These are phyloP conservation scores for Kwoniella heveanensis DNA, from an alignment of 768 basidiomycete species.

Conservation along the genomic window DNA sequence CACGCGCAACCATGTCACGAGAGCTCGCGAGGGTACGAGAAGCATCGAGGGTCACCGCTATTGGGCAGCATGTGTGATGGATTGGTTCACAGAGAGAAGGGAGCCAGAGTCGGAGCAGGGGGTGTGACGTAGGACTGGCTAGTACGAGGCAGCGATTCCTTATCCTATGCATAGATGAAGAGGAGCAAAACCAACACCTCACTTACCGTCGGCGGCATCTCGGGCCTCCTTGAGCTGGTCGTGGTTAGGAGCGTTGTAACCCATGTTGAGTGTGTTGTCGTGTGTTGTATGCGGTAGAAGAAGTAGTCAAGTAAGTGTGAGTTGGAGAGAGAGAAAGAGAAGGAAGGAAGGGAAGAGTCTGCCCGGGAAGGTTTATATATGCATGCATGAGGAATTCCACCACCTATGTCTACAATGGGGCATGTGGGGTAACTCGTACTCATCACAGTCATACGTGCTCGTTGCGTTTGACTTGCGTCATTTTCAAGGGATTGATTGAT, in stretches of 20 bases:
- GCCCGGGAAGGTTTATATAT: not conserved
- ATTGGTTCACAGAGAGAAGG: too few species aligned
- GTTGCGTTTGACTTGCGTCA: constrained; percentile 2
- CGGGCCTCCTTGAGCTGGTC: constrained; percentile 9
- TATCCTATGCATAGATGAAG: too few species aligned
- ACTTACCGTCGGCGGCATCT: constrained; percentile 24
- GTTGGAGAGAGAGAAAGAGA: not conserved
- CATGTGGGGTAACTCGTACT: not conserved
- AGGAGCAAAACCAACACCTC: not conserved
- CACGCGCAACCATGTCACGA: too few species aligned
- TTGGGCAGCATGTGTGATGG: too few species aligned
- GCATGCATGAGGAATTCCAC: not conserved
- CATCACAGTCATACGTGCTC: not conserved
- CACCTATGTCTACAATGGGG: too few species aligned
- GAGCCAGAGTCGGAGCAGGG: too few species aligned
- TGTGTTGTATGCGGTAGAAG: too few species aligned
- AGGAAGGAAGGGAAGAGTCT: not conserved
- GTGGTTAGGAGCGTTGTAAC: constrained; percentile 24
- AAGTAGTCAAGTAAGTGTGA: too few species aligned
- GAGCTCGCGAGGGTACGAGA: not conserved
- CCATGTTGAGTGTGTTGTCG: constrained; percentile 8
- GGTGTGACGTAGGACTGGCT: too few species aligned
- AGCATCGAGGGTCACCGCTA: too few species aligned
- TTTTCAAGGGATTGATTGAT: too few species aligned
- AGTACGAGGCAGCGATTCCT: too few species aligned